Conservation (phyloP, 176 grass and related monocot species). For the Juncus inflexus region DNA sequence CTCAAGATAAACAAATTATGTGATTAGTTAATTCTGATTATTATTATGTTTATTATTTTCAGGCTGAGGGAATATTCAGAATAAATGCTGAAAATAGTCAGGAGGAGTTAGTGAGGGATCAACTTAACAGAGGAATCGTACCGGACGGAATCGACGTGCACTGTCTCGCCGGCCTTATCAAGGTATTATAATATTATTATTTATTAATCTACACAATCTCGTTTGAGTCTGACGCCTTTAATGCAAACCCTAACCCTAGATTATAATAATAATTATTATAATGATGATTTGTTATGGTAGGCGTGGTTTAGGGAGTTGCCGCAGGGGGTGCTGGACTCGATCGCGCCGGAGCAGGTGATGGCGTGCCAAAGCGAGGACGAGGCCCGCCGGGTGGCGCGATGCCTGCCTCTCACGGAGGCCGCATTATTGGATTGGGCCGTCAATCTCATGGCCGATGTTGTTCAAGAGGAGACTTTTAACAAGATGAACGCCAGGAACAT, state of each 20-base stretch:
- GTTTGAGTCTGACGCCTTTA: not conserved
- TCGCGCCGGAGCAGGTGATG: slow-evolving; percentile 73
- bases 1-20: too few species aligned
- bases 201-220: not conserved
- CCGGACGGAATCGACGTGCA: slow-evolving; percentile 67
- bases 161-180: slow-evolving; percentile 70
- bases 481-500: slow-evolving; percentile 86
- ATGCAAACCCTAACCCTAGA: not conserved
- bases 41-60: slow-evolving; percentile 19
- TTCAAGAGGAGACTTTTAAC: slow-evolving; percentile 61
- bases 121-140: slow-evolving; percentile 63
- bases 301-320: slow-evolving; percentile 90
- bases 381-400: slow-evolving; percentile 38
- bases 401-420: slow-evolving; percentile 49
- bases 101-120: slow-evolving; percentile 65
- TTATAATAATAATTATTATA: not conserved
- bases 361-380: slow-evolving; percentile 77
- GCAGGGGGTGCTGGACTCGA: slow-evolving; percentile 48
- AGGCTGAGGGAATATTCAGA: slow-evolving; percentile 84
- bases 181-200: slow-evolving; percentile 39
- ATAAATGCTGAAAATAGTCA: slow-evolving; percentile 81
- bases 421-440: slow-evolving; percentile 76
- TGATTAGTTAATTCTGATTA: not conserved
- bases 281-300: slow-evolving; percentile 31
- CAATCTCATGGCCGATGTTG: slow-evolving; percentile 85